Evolutionary conservation across 495 filamentous ascomycete species (phyloP), one percentile per base, ranked within the genome.

Genomic region (Penicillium arizonense): DNA sequence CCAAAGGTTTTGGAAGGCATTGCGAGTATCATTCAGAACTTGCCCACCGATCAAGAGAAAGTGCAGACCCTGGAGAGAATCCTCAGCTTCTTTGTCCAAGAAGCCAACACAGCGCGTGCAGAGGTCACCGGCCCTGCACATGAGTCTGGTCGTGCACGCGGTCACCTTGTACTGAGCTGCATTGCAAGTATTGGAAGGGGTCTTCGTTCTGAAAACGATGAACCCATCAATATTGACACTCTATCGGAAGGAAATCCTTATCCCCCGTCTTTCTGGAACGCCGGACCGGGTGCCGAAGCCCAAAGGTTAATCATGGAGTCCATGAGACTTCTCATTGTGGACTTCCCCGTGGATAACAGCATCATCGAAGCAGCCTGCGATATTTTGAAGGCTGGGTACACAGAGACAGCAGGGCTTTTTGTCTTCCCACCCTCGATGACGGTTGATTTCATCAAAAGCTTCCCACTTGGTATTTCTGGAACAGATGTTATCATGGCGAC

Each of bases 1-100:
- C 89, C 94, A 57, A 82, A 80, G 39, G 82, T 97, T 3, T 69
- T 96, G 11, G 88, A 89, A 51, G 90, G 86, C 7, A 93, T 97
- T 47, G 83, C 91, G 7, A 83, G 86, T 12, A 89, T 97, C 48
- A 83, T 96, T 33, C 90, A 96, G 60, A 89, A 87, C 32, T 69
- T 94, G 24, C 75, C 80, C 6, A 71, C 79, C 0, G 85, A 94
- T 46, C 71, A 78, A 35, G 69, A 81, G 35, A 88, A 88, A 63
- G 67, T 82, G 3, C 72, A 67, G 24, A 82, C 82, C 2, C 71
- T 95, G 9, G 78, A 82, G 45, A 71, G 79, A 46, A 77, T 97
- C 10, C 71, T 96, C 9, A 63, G 64, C 10, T 85, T 85, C 52
- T 77, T 96, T 42, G 58, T 69, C 16, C 71, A 59, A 28, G 75